Percentiles rank a stretch among this genome's conserved stretches.
phyloP scores from a whole-genome alignment of 495 filamentous ascomycete genomes.

The Aspergillus indologenus region DNA sequence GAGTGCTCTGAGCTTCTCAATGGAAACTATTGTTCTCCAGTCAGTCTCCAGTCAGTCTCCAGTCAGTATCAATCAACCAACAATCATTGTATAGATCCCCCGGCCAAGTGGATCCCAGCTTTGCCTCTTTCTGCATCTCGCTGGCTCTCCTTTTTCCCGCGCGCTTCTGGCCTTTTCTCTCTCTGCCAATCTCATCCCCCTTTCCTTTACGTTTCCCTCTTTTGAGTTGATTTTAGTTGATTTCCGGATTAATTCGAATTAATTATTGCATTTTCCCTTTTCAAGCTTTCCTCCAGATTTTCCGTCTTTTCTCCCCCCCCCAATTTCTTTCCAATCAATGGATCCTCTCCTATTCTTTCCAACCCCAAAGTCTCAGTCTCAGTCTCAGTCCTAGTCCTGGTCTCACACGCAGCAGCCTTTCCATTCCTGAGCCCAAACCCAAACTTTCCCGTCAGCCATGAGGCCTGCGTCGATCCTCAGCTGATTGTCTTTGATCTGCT shows the following conservation, averaged over 20 bases:
- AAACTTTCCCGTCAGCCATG: slow-evolving; percentile 16
- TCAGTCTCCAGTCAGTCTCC: too few relatives aligned
- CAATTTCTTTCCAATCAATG: not conserved
- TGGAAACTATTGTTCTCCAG: not conserved
- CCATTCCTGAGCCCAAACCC: not conserved
- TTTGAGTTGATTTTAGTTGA: too few relatives aligned
- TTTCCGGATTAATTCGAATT: not conserved
- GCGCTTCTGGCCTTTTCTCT: slow-evolving; percentile 6
- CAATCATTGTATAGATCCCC: not conserved
- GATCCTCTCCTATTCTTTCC: not conserved
- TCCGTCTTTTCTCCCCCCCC: not conserved
- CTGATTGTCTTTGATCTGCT: slow-evolving; percentile 20
- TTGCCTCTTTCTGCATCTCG: not conserved
- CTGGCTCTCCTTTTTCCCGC: not conserved
- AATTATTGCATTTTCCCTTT: not conserved
- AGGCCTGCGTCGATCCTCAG: slow-evolving; percentile 22
- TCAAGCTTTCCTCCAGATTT: not conserved
- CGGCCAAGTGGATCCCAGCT: slow-evolving; percentile 1
- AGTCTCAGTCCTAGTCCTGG: too few relatives aligned
- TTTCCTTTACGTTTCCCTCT: not conserved
- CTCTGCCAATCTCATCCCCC: not conserved
- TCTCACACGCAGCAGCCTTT: slow-evolving; percentile 6
- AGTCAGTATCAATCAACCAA: too few relatives aligned
- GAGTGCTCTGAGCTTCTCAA: not conserved
- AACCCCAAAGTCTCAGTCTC: not conserved